Base-by-base conservation (phyloP, 225 moss, liverwort and hornwort species). In the Asterella californica region DNA sequence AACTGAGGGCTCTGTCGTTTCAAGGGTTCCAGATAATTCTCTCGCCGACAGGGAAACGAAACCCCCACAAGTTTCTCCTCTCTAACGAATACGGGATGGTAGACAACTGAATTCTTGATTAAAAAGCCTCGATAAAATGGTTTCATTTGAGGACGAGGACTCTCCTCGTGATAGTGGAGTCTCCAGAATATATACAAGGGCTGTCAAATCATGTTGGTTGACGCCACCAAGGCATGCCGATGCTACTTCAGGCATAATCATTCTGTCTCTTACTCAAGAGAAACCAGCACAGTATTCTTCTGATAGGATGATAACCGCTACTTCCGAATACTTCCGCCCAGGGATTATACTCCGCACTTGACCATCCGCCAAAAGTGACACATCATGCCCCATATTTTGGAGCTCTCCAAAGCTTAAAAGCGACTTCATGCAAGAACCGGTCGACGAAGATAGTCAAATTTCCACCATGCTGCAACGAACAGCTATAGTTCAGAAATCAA, bases 361-460 rank as follows among this genome's bases (percentile, higher is more conserved):
- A 10, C 46, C n/a, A 22, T 45, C 71, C 11, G 71, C 25, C 71
- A 47, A 15, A 47, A 71, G 0, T 47, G n/a, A 9, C 12, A 42
- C 5, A 14, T 99, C 89, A 99, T 79, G 97, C 95, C 48, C 99
- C 99, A 80, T 99, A 99, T 74, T 99, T 99, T 1, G 99, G 99
- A 45, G 95, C 89, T 83, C 90, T 93, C 99, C 99, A 99, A 76
- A 99, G 81, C 87, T 99, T 99, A 83, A 99, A 99, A 45, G 93
- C 95, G 71, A 95, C 91, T 84, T 99, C 99, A 66, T 95, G 87
- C 2, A 99, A 82, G 74, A 95, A 92, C 49, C 87, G 92, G 81
- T 95, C 99, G 27, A 83, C 93, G 45, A 99, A 81, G 25, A 99
- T 99, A 38, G 80, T 85, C 32, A 95, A 89, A 70, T 93, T 95